Base-by-base conservation (phyloP, 2,329 filamentous ascomycete genomes). In the Neonectria punicea region DNA sequence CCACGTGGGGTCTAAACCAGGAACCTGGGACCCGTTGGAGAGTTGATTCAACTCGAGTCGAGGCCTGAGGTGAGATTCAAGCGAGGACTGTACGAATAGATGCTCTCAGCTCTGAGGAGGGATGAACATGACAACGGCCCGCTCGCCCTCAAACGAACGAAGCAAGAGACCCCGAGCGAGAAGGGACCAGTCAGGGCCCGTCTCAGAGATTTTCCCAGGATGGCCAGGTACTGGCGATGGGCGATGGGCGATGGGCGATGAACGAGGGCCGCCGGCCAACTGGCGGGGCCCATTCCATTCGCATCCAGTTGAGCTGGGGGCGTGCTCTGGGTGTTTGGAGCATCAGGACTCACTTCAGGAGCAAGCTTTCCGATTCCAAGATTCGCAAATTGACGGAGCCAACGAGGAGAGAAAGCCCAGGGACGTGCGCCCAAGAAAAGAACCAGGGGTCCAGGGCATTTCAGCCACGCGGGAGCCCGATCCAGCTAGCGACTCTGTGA, bases 161-260 rank as follows among this genome's bases (percentile, higher is more conserved):
- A 49, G 49, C 43, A 39, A 54, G 41, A 34, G n/a, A 50, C 50
- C 32, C 47, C 22, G 58, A 46, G 30, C n/a, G 9, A 13, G 43
- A 49, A 49, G 44, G 44, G 32, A 34, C 39, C 20, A 43, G 36
- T n/a, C 14, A 25, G 18, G 16, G 14, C 18, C 41, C 34, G 14
- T 46, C 32, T 49, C 51, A 63, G 63, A 63, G 59, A 59, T 63
- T 66, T 66, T 66, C 54, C 63, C 36, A 63, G 63, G 63, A 59
- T 66, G 44, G 54, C 46, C 25, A 25, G 25, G 25, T 25, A 6
- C 25, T 25, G 25, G 25, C 25, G 25, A 25, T 25, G 22, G 22
- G 22, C 22, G 39, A 41, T 8, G 53, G 44, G 11, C 57, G 44
- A 36, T 66, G 53, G 44, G 11, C 57, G 44, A 36, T 66, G 43